Evolutionary conservation across 305 asterid genomes (phyloP).

Genomic region (Fraxinus platypoda): DNA sequence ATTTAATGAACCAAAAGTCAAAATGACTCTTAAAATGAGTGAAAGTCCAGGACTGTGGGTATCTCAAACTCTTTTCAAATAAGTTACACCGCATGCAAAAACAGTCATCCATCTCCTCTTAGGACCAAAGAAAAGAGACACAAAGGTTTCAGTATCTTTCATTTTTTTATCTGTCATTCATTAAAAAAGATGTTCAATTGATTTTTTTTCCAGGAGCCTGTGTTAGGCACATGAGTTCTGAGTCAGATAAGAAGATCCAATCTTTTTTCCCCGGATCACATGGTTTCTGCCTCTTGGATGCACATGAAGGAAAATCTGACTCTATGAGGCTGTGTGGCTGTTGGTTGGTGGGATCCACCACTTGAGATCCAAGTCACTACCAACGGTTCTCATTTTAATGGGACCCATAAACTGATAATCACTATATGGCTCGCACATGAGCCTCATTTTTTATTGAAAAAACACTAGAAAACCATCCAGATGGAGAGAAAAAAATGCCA

Average conservation of each 20-base stretch:
- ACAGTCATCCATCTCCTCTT: background rate
- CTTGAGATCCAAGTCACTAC: constrained; percentile 40
- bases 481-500: background rate
- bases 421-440: constrained; percentile 19
- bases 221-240: constrained; percentile 17
- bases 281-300: constrained; percentile 10
- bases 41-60: background rate
- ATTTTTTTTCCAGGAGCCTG: background rate
- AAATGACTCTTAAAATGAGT: background rate
- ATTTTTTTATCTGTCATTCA: background rate
- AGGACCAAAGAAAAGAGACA: background rate
- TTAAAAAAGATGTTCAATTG: background rate
- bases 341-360: constrained; percentile 30
- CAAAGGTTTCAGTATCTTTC: background rate
- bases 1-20: background rate
- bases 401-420: constrained; percentile 26
- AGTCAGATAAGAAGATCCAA: constrained; percentile 21
- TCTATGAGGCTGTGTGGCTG: background rate
- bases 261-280: constrained; percentile 25
- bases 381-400: constrained; percentile 47
- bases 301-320: background rate
- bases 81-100: background rate
- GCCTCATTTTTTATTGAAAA: constrained; percentile 24
- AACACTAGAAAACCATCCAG: constrained; percentile 24
- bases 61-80: background rate